Evolutionary conservation across 352 stramenopile genomes (phyloP).

Genomic region (Chrysophaeum taylorii): DNA sequence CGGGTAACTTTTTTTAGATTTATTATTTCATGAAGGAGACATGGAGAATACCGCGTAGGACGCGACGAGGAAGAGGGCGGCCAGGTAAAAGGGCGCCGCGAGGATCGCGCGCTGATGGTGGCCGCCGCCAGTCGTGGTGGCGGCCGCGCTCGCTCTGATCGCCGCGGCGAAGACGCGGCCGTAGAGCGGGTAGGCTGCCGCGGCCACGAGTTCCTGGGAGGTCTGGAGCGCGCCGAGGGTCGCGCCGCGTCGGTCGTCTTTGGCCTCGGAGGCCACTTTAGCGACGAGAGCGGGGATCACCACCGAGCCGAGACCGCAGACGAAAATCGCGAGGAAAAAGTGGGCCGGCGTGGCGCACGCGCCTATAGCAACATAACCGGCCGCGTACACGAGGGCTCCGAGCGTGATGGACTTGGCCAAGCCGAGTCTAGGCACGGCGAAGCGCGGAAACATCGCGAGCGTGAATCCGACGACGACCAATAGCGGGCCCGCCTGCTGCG

Average conservation of each 20-base stretch:
- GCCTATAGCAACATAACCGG: background rate
- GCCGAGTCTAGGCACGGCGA: background rate
- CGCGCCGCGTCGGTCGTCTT: conserved; percentile 19
- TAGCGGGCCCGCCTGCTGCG: conserved; percentile 21
- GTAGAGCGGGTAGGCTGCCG: conserved; percentile 28
- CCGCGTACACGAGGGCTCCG: background rate
- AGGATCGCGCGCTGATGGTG: no score
- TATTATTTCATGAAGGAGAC: no score
- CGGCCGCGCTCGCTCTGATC: no score
- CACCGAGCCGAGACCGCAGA: conserved; percentile 9
- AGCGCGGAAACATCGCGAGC: background rate
- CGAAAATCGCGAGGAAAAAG: background rate
- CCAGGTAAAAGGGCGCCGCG: no score
- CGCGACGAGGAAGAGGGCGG: no score
- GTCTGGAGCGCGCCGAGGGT: conserved; percentile 27
- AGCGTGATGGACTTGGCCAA: background rate
- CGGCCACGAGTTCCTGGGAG: conserved; percentile 25
- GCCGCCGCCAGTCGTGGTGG: no score
- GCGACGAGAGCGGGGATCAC: conserved; percentile 23
- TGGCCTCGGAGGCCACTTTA: conserved; percentile 22
- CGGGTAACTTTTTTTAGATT: no score
- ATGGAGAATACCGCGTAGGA: no score
- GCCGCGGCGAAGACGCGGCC: conserved; percentile 19
- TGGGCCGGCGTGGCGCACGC: background rate
- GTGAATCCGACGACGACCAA: conserved; percentile 20